Conservation (phyloP, 1,139 yeast genomes). For the Suhomyces maxii region DNA sequence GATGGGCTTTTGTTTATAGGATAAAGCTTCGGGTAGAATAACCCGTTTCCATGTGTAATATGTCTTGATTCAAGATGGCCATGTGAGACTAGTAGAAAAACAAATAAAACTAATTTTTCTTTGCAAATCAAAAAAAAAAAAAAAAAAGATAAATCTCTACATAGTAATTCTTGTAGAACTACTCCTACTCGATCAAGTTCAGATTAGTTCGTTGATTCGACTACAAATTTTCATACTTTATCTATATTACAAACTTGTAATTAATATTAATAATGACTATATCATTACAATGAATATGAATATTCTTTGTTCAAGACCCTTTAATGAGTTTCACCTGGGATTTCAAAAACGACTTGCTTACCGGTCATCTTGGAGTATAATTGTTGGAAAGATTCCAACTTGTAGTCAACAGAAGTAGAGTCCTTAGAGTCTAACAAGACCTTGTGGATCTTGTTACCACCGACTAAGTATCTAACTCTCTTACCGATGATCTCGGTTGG, state of each 20-base stretch:
- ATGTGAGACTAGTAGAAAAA: no score
- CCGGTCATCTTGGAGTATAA: conserved; percentile 98
- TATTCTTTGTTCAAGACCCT: conserved; percentile 6
- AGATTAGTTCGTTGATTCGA: background rate
- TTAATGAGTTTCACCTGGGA: conserved; percentile 67
- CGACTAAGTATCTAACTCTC: conserved; percentile 99
- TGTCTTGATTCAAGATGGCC: no score
- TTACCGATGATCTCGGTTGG: conserved; percentile 99
- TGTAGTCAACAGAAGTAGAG: conserved; percentile 95
- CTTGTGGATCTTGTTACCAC: conserved; percentile 99
- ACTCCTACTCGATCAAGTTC: background rate
- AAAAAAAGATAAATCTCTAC: no score
- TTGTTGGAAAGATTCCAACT: conserved; percentile 99
- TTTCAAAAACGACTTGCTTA: conserved; percentile 98
- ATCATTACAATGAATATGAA: conserved; percentile 9
- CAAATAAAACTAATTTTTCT: no score
- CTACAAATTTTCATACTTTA: background rate
- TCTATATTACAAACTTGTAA: conserved; percentile 4
- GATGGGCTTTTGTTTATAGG: no score
- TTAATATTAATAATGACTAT: conserved; percentile 9
- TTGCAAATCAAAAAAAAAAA: no score
- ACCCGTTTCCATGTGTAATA: no score
- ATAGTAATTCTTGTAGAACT: no score
- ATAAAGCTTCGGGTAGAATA: no score
- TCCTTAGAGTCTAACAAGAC: conserved; percentile 98